phyloP scores from a whole-genome alignment of 331 rosid species.

The Pyrus hybrid region DNA sequence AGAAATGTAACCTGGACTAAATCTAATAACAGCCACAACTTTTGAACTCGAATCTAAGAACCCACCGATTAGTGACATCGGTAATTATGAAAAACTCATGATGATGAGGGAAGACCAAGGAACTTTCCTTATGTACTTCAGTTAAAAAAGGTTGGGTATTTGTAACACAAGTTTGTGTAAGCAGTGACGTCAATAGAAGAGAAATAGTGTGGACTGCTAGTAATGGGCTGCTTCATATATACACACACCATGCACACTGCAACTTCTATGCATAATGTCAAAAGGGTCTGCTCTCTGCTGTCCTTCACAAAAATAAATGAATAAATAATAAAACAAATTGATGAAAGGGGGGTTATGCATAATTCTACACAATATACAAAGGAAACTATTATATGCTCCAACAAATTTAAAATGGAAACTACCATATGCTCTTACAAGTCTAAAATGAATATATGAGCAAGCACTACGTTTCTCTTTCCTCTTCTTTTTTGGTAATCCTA shows the following conservation, averaged over 20 bases:
- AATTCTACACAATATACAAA: not conserved
- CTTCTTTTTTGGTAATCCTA: no score
- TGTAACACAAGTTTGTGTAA: not conserved
- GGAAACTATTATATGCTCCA: not conserved
- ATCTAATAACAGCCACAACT: not conserved
- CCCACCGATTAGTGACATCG: not conserved
- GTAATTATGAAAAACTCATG: not conserved
- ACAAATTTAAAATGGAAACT: no score
- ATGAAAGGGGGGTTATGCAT: not conserved
- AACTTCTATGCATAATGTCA: conserved; percentile 6
- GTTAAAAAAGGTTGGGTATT: not conserved
- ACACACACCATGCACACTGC: not conserved
- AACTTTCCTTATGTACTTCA: not conserved
- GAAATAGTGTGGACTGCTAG: not conserved
- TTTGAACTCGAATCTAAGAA: not conserved
- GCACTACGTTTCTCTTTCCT: no score
- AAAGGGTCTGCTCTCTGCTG: not conserved
- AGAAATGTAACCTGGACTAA: not conserved
- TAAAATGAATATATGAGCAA: no score
- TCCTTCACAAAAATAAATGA: not conserved
- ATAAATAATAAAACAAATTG: not conserved
- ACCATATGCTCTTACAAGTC: no score
- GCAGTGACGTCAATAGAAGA: conserved; percentile 23
- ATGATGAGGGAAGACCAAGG: not conserved
- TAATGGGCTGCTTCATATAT: no score